phyloP scores from a whole-genome alignment of 106 monocot species.

The Alisma plantagoaquatica region DNA sequence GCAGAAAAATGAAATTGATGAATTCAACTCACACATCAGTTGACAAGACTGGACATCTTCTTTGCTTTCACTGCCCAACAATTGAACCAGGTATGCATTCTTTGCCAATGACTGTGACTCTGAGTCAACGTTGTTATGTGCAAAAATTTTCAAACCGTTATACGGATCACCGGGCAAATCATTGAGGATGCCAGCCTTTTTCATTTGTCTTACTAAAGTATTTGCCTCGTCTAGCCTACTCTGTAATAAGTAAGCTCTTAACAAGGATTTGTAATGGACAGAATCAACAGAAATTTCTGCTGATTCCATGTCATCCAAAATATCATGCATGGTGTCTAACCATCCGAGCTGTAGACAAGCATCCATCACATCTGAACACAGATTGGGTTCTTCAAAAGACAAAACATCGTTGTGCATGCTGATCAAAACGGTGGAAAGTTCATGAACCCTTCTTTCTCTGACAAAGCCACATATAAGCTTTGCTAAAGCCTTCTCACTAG shows the following conservation, averaged over 20 bases:
- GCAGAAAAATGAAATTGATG: conserved; percentile 78
- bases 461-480: conserved; percentile 63
- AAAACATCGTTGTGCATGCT: conserved; percentile 22
- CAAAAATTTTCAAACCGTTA: too few species aligned
- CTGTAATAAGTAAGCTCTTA: conserved; percentile 35
- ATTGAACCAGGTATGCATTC: conserved; percentile 25
- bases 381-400: conserved; percentile 8
- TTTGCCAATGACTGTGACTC: too few species aligned
- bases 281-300: conserved; percentile 23
- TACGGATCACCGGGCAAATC: too few species aligned
- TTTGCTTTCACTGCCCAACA: conserved; percentile 29
- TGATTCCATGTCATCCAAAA: conserved; percentile 67
- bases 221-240: conserved; percentile 36
- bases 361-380: conserved; percentile 40
- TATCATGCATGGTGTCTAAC: conserved; percentile 82
- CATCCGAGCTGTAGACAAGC: conserved; percentile 64
- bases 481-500: conserved; percentile 49
- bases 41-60: conserved; percentile 15
- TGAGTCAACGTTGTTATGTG: too few species aligned
- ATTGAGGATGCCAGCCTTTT: conserved; percentile 25
- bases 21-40: conserved; percentile 64
- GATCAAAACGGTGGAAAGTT: conserved; percentile 48
- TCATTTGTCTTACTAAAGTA: conserved; percentile 41
- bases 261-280: conserved; percentile 34
- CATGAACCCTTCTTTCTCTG: conserved; percentile 33